phyloP scores from a whole-genome alignment of 495 filamentous ascomycete genomes.

The Bombardia bombarda region DNA sequence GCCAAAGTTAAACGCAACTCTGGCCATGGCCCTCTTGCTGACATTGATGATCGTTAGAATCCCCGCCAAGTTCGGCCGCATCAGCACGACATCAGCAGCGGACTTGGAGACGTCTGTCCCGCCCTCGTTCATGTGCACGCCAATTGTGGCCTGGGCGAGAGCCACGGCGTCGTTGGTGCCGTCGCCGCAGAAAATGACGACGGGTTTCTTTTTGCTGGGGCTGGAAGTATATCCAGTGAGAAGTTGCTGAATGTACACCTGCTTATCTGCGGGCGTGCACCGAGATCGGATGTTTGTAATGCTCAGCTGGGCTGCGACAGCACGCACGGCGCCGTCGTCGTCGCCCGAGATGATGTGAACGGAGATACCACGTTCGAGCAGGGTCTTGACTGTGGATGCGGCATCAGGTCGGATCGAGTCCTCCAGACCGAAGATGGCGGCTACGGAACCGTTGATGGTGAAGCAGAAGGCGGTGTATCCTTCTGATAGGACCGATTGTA shows the following conservation, averaged over 20 bases:
- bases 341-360: conserved; percentile 67
- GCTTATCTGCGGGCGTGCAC: conserved; percentile 55
- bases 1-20: conserved; percentile 62
- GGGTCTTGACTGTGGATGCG: conserved; percentile 31
- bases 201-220: conserved; percentile 10
- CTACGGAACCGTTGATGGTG: conserved; percentile 39
- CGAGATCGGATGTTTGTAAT: conserved; percentile 48
- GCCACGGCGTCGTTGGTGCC: conserved; percentile 77
- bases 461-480: conserved; percentile 59
- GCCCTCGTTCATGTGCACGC: conserved; percentile 48
- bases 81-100: conserved; percentile 64
- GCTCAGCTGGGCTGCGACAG: conserved; percentile 43
- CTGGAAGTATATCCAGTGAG: conserved; percentile 4
- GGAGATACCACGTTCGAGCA: conserved; percentile 48
- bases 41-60: conserved; percentile 53
- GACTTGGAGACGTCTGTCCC: conserved; percentile 57
- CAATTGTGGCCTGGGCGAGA: conserved; percentile 64
- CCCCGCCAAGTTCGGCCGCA: conserved; percentile 44
- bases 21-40: conserved; percentile 42
- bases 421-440: conserved; percentile 52
- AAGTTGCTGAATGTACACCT: conserved; percentile 47
- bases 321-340: conserved; percentile 48
- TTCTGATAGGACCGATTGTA: conserved; percentile 35
- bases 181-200: conserved; percentile 67
- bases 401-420: conserved; percentile 55